These are phyloP conservation scores for Cutaneotrichosporon daszewskae DNA, from an alignment of 1,284 basidiomycete species.

Conservation along the genomic window DNA sequence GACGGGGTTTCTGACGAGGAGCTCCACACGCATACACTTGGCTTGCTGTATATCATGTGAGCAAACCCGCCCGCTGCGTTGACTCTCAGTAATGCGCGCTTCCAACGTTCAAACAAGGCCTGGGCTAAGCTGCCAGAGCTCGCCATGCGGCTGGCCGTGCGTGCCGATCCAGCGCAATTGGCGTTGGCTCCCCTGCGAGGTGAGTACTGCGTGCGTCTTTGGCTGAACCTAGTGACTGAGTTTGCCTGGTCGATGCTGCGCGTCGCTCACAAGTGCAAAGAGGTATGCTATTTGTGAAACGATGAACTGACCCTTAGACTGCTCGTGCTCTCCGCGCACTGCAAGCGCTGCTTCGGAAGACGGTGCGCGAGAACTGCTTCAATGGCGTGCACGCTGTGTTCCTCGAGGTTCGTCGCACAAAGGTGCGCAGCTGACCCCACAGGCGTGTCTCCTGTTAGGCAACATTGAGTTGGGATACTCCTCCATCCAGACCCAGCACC, in stretches of 20 bases:
- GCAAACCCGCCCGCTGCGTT: too few relatives aligned
- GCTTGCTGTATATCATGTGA: conserved; percentile 32
- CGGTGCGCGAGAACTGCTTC: conserved; percentile 13
- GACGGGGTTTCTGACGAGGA: conserved; percentile 12
- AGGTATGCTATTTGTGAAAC: conserved; percentile 11
- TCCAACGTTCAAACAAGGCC: not conserved
- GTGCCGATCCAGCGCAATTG: conserved; percentile 16
- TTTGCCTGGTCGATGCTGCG: conserved; percentile 32
- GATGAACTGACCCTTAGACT: conserved; percentile 3
- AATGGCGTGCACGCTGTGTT: conserved; percentile 30
- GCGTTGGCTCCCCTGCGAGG: not conserved
- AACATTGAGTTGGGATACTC: not conserved
- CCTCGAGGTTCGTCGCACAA: conserved; percentile 30
- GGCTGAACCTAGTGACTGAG: conserved; percentile 19
- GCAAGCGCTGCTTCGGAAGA: conserved; percentile 11
- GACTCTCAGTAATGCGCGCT: conserved; percentile 8
- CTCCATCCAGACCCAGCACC: conserved; percentile 7
- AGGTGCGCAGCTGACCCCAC: conserved; percentile 15
- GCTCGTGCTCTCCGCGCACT: conserved; percentile 16
- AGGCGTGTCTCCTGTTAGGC: conserved; percentile 13
- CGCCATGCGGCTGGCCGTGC: conserved; percentile 10
- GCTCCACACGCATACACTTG: conserved; percentile 19
- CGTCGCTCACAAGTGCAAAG: conserved; percentile 23
- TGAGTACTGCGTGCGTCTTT: not conserved
- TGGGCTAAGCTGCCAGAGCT: conserved; percentile 8